Base-by-base conservation (phyloP, 2,329 filamentous ascomycete genomes). In the Penicillium sp. region DNA sequence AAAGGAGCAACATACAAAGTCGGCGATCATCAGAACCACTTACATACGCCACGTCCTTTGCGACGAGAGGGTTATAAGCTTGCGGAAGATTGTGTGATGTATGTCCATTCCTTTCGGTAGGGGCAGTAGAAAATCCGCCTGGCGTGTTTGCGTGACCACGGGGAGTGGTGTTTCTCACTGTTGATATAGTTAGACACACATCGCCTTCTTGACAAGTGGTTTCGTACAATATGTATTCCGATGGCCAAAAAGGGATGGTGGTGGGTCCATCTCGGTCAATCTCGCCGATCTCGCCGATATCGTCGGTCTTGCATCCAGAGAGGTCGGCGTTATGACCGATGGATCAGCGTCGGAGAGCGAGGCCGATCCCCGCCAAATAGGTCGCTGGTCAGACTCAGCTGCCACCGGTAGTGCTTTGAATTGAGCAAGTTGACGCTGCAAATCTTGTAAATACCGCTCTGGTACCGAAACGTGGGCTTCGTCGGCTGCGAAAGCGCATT, bases 11-110 rank as follows among this genome's bases (percentile, higher is more conserved):
- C 44, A 19, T 47, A 47, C 44, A 34, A n/a, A 47, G 44, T n/a
- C 44, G 44, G 23, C 44, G 44, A 23, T 47, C 44, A 34, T 47
- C 44, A 8, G 44, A 47, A 11, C 44, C 44, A n/a, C 44, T 47
- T 24, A 47, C 44, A 36, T 47, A 47, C 7, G 44, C 29, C 44
- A 47, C 44, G 13, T 47, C 44, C 18, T 16, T 47, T 7, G 44
- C 28, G 4, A 47, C 44, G 5, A 47, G 44, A n/a, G 44, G 44
- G 13, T 47, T 47, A 23, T 34, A 47, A 4, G 29, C 44, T 21
- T 47, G 18, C 5, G 44, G 29, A 24, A 36, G 5, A n/a, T 34
- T 23, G 29, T n/a, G 23, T 19, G 28, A 31, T 16, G 23, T 3
- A 19, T 21, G 16, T 11, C 19, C n/a, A 21, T 37, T 37, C 11